Base-by-base conservation (phyloP, 495 filamentous ascomycete species). In the Jackrogersella minutella region DNA sequence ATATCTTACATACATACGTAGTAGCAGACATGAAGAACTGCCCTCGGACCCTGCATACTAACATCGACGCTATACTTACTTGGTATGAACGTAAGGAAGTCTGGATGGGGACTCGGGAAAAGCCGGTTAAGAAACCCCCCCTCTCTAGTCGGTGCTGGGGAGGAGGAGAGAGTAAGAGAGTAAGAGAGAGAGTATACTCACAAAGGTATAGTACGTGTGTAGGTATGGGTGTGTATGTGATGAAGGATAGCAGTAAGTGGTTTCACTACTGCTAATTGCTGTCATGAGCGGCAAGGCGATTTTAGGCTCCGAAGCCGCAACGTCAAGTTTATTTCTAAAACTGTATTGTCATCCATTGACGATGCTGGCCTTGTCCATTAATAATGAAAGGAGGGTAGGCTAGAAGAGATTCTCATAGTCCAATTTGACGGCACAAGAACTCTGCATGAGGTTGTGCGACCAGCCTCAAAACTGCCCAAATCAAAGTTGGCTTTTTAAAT, bases 21-120 rank as follows among this genome's bases (percentile, higher is more conserved):
- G 1, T 19, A 34, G 5, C 28, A 11, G 17, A 4, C 13, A 44
- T 16, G n/a, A 39, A 47, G 44, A 30, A 31, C 44, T n/a, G 31
- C 44, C 44, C 34, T 68, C 65, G 65, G 53, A 63, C 59, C 59
- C 60, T 68, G 37, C 54, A 49, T 33, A 37, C 66, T 65, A 69
- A 57, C 43, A 65, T 69, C 61, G 66, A 62, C 66, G 66, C 66
- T 69, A 69, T 65, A 44, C 66, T 69, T 22, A 46, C 66, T 64
- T 50, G 26, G 60, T 69, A 56, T 11, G 41, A 46, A 46, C 21
- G 24, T 46, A 26, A 22, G 49, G 34, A 59, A 58, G 51, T 57
- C 34, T 58, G 24, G 22, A 65, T 65, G 56, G 63, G 64, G 43
- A 40, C 51, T 64, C 66, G 66, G 66, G 61, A 69, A 69, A 69